A percentile compares a stretch with the other conserved stretches of the same genome.
Conservation (phyloP, 257 asterid genomes). For the Linderniella brevidens region DNA sequence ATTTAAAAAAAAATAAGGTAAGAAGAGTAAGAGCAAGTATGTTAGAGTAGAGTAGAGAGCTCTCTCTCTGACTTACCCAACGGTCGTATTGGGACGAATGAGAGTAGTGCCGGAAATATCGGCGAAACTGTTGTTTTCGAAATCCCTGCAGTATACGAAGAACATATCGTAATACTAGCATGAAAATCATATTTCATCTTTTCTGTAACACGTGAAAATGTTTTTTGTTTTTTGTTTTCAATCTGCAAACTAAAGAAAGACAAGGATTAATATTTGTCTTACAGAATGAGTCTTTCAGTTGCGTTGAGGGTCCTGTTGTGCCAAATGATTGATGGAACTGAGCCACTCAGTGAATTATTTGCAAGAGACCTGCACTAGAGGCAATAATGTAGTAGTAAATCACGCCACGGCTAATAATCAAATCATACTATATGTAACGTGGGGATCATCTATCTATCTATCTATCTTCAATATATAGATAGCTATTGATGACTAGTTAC, state of each 20-base stretch:
- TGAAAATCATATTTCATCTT: too few species aligned
- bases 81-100: slow-evolving; percentile 39
- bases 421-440: too few species aligned
- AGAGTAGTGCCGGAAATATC: slow-evolving; percentile 35
- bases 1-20: background rate
- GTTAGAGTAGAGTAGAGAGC: background rate
- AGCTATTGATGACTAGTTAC: background rate
- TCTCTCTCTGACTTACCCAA: slow-evolving; percentile 36
- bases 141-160: slow-evolving; percentile 50
- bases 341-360: slow-evolving; percentile 63
- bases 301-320: slow-evolving; percentile 45
- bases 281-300: slow-evolving; percentile 53
- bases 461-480: too few species aligned
- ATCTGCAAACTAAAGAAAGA: too few species aligned
- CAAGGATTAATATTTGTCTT: slow-evolving; percentile 24
- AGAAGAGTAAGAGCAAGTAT: background rate
- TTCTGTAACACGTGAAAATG: too few species aligned
- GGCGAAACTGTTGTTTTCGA: slow-evolving; percentile 40
- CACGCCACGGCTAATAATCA: too few species aligned
- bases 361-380: slow-evolving; percentile 51
- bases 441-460: too few species aligned
- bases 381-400: too few species aligned
- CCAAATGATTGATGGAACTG: slow-evolving; percentile 78
- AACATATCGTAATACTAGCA: background rate
- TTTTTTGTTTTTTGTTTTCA: too few species aligned